Conservation (phyloP, 164 flowering plant genomes). For the Chloranthus sessilifolius region DNA sequence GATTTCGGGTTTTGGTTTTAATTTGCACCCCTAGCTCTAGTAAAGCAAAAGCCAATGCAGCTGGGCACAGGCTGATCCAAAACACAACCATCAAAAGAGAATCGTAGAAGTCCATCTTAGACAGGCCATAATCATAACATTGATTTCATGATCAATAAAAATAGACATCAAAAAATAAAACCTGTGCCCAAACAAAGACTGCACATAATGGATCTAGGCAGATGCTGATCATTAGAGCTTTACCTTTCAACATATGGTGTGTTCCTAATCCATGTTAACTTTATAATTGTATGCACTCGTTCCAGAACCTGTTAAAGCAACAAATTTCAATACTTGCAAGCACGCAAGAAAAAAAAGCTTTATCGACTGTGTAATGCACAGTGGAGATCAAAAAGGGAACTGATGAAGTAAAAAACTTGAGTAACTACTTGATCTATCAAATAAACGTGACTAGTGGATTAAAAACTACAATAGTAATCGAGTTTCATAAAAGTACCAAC, state of each 20-base stretch:
- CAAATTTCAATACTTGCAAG: too few relatives aligned
- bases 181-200: neutral
- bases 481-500: too few relatives aligned
- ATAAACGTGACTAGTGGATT: too few relatives aligned
- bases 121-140: neutral
- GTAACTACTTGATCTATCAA: too few relatives aligned
- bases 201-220: neutral
- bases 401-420: too few relatives aligned
- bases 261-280: constrained; percentile 84
- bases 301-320: constrained; percentile 63
- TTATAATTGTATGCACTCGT: constrained; percentile 36
- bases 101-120: neutral
- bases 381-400: too few relatives aligned
- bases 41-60: neutral
- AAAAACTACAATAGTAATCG: too few relatives aligned
- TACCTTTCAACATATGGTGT: constrained; percentile 63
- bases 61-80: neutral
- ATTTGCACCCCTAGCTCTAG: too few relatives aligned
- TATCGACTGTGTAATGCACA: too few relatives aligned
- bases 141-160: neutral
- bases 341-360: too few relatives aligned
- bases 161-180: neutral
- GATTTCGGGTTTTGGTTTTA: too few relatives aligned
- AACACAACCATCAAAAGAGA: too few relatives aligned
- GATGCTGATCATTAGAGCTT: constrained; percentile 1